A percentile compares a stretch with the other conserved stretches of the same genome.
Conservation (phyloP, 345 rosid genomes). For the Balakata baccata region DNA sequence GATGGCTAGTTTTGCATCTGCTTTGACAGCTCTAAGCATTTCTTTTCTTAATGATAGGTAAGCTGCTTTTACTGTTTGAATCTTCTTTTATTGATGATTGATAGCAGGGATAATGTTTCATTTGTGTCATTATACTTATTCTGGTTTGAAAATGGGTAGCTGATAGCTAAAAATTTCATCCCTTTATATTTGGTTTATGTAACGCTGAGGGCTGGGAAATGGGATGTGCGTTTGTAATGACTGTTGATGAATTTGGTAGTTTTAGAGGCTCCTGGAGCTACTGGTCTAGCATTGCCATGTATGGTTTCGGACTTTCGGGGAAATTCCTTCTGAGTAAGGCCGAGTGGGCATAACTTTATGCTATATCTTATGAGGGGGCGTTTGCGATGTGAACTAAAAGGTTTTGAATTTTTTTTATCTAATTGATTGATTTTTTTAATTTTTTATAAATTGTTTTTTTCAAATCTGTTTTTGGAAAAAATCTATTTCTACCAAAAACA, state of each 20-base stretch:
- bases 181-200: background rate
- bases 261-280: background rate
- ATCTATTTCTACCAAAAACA: no score
- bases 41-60: conserved; percentile 93
- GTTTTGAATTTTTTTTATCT: no score
- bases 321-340: background rate
- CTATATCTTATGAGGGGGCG: no score
- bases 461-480: no score
- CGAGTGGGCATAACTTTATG: background rate
- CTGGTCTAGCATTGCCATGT: background rate
- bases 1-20: conserved; percentile 60
- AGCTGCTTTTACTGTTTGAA: background rate
- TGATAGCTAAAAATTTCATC: background rate
- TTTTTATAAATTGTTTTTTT: no score
- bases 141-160: background rate
- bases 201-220: no score
- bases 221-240: background rate
- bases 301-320: background rate
- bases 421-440: no score
- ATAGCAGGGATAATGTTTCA: background rate
- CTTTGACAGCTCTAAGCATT: conserved; percentile 62
- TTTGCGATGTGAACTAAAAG: no score
- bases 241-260: background rate
- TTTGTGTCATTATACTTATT: background rate
- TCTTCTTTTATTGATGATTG: background rate